Conservation (phyloP, 768 basidiomycete species). For the Auricularia heimuer region DNA sequence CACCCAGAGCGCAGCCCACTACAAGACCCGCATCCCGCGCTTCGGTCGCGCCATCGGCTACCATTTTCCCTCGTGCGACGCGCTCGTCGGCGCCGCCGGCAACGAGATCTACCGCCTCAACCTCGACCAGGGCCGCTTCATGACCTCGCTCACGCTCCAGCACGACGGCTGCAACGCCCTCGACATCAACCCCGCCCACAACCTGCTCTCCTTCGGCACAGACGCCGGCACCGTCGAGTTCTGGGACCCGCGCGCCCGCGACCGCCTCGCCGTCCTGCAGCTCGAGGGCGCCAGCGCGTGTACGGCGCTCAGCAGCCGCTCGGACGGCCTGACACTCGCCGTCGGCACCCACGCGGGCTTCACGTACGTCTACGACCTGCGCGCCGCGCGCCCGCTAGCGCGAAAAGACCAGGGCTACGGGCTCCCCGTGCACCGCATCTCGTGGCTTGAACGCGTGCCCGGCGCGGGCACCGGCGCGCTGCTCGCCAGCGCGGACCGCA, state of each 20-base stretch:
- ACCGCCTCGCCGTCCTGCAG: constrained; percentile 57
- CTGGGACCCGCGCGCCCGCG: constrained; percentile 87
- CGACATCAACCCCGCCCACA: constrained; percentile 90
- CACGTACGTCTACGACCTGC: constrained; percentile 88
- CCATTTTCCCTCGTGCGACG: constrained; percentile 89
- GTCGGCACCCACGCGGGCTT: constrained; percentile 94
- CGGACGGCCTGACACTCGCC: constrained; percentile 88
- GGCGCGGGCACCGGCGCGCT: constrained; percentile 54
- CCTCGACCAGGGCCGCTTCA: constrained; percentile 88
- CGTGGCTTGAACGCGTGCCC: constrained; percentile 85
- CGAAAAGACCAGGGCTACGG: constrained; percentile 97
- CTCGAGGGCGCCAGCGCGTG: constrained; percentile 44
- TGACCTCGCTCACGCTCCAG: constrained; percentile 66
- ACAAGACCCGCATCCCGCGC: constrained; percentile 86
- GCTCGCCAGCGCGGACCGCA: constrained; percentile 88
- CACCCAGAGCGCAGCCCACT: constrained; percentile 87
- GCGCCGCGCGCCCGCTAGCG: constrained; percentile 73
- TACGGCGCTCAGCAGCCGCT: constrained; percentile 75
- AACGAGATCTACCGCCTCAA: constrained; percentile 88
- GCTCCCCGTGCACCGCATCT: constrained; percentile 70
- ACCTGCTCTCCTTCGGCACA: constrained; percentile 78
- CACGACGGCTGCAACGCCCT: constrained; percentile 82
- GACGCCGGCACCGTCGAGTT: constrained; percentile 90
- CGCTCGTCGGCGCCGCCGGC: constrained; percentile 75
- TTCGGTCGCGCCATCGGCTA: constrained; percentile 90